Base-by-base conservation (phyloP, 305 asterid species). In the Caryopteris hybrid region DNA sequence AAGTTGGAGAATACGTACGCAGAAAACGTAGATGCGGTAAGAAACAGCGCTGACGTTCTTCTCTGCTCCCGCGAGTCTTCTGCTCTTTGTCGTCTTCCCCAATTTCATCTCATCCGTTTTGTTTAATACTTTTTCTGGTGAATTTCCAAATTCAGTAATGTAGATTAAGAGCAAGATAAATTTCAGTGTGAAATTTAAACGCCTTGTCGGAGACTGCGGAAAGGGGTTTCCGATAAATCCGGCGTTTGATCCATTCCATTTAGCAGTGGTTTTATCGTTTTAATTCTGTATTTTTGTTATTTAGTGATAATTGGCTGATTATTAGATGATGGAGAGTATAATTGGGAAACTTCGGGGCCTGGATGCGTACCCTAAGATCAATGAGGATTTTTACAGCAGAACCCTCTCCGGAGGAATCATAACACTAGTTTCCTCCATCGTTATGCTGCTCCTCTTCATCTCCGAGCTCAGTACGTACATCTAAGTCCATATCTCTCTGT, bases 351-450 rank as follows among this genome's bases (percentile, higher is more conserved):
- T 92, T 3, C 86, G 97, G 79, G 83, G 70, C 74, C 72, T 92
- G 77, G 98, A 92, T 70, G 95, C 93, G 42, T 90, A 90, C 71
- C 97, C 97, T 14, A 92, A 92, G 93, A 84, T 92, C 82, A 92
- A 92, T 68, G 95, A 92, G 78, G 98, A 92, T 88, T 92, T 92
- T 86, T 92, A 86, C 80, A 90, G 97, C 86, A 76, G 98, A 66
- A 90, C 98, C 34, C 85, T 92, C 17, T 88, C 98, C 18, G 98
- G 98, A 6, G 97, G 97, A 27, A 69, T 92, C 56, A 90, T 92
- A 51, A 92, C 98, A 72, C 53, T 92, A 20, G 89, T 79, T 68
- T 92, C 98, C 14, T 83, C 97, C 81, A 29, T 92, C 58, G 73
- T 88, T 73, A 92, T 92, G 98, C 67, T 91, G 59, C 71, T 92